phyloP scores from a whole-genome alignment of 1,284 basidiomycete species.

The Moesziomyces sp. region DNA sequence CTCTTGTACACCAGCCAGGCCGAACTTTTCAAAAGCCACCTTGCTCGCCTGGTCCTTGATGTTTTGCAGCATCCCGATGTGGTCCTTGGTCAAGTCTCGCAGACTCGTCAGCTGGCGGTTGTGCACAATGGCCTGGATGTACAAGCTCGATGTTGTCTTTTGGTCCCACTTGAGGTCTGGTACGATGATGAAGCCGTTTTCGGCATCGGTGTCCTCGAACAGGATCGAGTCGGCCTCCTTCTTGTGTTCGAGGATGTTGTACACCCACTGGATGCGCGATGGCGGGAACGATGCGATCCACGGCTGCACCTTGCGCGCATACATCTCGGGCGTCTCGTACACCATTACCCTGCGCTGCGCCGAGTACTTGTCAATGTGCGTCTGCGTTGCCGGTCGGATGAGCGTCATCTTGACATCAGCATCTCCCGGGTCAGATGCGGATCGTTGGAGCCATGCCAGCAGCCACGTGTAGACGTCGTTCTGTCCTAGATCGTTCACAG shows the following conservation, averaged over 20 bases:
- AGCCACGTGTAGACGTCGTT: constrained; percentile 67
- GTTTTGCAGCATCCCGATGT: constrained; percentile 77
- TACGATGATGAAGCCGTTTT: constrained; percentile 75
- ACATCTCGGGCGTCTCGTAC: constrained; percentile 62
- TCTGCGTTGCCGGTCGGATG: constrained; percentile 56
- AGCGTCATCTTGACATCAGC: constrained; percentile 63
- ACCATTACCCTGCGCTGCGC: constrained; percentile 77
- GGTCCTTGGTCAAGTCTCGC: constrained; percentile 72
- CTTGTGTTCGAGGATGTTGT: constrained; percentile 82
- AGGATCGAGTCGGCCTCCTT: constrained; percentile 84
- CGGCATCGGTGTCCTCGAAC: constrained; percentile 73
- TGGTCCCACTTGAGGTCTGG: constrained; percentile 77
- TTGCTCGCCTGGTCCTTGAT: constrained; percentile 75
- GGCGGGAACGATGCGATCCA: constrained; percentile 61
- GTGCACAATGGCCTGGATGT: constrained; percentile 67
- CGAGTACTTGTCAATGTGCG: constrained; percentile 76
- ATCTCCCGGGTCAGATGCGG: constrained; percentile 3
- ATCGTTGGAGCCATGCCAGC: constrained; percentile 42
- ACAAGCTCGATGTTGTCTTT: constrained; percentile 72
- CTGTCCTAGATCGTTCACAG: constrained; percentile 49
- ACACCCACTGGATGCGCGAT: constrained; percentile 81
- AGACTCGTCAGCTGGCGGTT: constrained; percentile 64
- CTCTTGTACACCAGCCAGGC: constrained; percentile 72
- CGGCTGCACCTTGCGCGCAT: constrained; percentile 48
- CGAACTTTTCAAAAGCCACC: constrained; percentile 75